Base-by-base conservation (phyloP, 306 rosid genomes). In the Begonia masoniana region DNA sequence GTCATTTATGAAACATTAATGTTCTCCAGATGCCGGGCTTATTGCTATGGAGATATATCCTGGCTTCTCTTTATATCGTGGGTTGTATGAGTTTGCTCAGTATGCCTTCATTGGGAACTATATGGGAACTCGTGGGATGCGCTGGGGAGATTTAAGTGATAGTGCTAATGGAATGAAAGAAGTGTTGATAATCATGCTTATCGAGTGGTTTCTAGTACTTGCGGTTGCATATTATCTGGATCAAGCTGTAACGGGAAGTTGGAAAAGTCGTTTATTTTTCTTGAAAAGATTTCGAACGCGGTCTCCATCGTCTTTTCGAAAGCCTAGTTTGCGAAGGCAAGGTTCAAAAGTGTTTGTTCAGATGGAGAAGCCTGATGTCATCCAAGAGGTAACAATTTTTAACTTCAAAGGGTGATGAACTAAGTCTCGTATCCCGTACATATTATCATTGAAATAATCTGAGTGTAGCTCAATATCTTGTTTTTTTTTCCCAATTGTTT, bases 61-160 rank as follows among this genome's bases (percentile, higher is more conserved):
- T 13, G 95, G 97, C 47, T 82, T 88, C 60, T 52, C 93, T 53
- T 69, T 88, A 52, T 84, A 74, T 56, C 82, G 97, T n/a, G 95
- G 97, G 56, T 43, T 88, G 58, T 82, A 80, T 50, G 97, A 88
- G 75, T 68, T 88, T 52, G 62, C 88, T 2, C 71, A 72, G 51
- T 71, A 68, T 60, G 56, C 95, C 60, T 72, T 78, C 51, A 69
- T 1, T 15, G 86, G 74, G 10, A 61, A 74, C 60, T 43, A 45
- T 55, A 56, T 68, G 69, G 93, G 81, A 51, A 82, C 81, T 47
- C 57, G 71, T 65, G 97, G 94, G 13, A 84, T 88, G 94, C 71
- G 74, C 10, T 84, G 97, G 97, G 62, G 65, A 15, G 72, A 88
- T 66, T 72, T 88, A 68, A 82, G 62, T 53, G 70, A 78, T 50